Conservation (phyloP, 2,329 filamentous ascomycete genomes). For the Orbilia quercus region DNA sequence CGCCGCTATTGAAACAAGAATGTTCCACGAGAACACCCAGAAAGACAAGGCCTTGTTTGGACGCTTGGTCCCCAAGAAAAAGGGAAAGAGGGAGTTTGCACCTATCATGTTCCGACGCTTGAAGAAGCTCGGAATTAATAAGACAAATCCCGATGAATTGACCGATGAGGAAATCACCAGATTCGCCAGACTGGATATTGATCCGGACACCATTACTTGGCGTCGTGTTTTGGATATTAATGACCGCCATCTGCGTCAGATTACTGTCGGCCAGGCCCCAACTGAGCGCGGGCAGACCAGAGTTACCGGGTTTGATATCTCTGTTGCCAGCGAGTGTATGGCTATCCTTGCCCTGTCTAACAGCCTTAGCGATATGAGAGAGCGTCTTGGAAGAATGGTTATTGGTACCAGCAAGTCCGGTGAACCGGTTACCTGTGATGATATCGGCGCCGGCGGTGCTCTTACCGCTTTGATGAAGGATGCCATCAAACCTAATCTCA, state of each 20-base stretch:
- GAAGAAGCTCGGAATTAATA: constrained; percentile 94
- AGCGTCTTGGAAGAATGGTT: constrained; percentile 94
- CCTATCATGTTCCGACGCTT: constrained; percentile 92
- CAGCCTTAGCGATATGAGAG: constrained; percentile 85
- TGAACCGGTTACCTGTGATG: constrained; percentile 94
- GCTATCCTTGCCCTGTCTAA: constrained; percentile 95
- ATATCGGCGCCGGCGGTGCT: constrained; percentile 91
- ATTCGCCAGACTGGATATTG: constrained; percentile 95
- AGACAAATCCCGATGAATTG: constrained; percentile 90
- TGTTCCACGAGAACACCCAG: constrained; percentile 97
- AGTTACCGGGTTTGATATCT: constrained; percentile 96
- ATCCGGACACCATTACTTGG: constrained; percentile 97
- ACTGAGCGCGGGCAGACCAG: constrained; percentile 91
- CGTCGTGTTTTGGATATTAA: constrained; percentile 95
- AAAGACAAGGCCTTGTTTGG: constrained; percentile 89
- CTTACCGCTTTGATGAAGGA: constrained; percentile 96
- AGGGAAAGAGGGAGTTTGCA: constrained; percentile 85
- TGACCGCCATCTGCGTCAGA: constrained; percentile 88
- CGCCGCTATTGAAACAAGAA: constrained; percentile 95
- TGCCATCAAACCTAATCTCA: constrained; percentile 97
- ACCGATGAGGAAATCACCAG: constrained; percentile 86
- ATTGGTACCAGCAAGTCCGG: constrained; percentile 86
- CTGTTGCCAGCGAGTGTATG: constrained; percentile 98
- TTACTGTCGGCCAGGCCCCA: constrained; percentile 86
- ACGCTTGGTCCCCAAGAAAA: constrained; percentile 87